These are phyloP conservation scores for Vitrella brassicaformis DNA, from an alignment of 73 alveolate genomes.

Conservation along the genomic window DNA sequence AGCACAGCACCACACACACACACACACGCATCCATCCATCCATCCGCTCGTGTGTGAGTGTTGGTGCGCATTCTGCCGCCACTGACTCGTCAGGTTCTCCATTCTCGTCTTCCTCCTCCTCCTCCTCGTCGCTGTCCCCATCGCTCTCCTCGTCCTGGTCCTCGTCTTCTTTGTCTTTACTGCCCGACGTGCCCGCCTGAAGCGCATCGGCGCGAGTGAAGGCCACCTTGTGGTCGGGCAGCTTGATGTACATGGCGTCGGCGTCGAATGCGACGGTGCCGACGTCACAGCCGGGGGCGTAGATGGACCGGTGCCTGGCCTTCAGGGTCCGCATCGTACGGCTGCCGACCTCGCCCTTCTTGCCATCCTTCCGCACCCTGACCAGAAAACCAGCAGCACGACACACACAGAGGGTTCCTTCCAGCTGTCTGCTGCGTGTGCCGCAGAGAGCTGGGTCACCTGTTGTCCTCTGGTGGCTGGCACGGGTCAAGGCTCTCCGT, in stretches of 20 bases:
- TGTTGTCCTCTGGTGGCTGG: not conserved
- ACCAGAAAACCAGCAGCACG: too few species aligned
- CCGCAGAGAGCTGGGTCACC: too few species aligned
- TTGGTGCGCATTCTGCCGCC: slow-evolving; percentile 1
- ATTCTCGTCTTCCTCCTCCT: slow-evolving; percentile 18
- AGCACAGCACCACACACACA: not conserved
- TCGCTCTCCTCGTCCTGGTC: not conserved
- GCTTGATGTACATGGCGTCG: slow-evolving; percentile 59
- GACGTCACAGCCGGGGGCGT: slow-evolving; percentile 63
- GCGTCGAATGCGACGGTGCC: slow-evolving; percentile 60
- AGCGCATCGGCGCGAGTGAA: not conserved
- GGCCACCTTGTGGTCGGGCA: slow-evolving; percentile 48
- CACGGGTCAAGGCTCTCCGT: slow-evolving; percentile 17
- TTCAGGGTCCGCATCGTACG: slow-evolving; percentile 43
- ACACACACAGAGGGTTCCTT: too few species aligned
- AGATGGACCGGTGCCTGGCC: slow-evolving; percentile 52
- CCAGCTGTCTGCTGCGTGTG: too few species aligned
- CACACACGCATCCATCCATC: not conserved
- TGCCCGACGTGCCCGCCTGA: not conserved
- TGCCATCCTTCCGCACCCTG: too few species aligned
- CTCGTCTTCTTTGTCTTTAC: not conserved
- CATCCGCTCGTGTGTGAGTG: too few species aligned
- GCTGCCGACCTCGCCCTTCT: too few species aligned
- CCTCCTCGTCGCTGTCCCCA: slow-evolving; percentile 1
- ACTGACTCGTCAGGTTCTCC: slow-evolving; percentile 15